These are phyloP conservation scores for Kickxella alabastrina DNA, from an alignment of 192 early-diverging fungal genomes.

Conservation along the genomic window DNA sequence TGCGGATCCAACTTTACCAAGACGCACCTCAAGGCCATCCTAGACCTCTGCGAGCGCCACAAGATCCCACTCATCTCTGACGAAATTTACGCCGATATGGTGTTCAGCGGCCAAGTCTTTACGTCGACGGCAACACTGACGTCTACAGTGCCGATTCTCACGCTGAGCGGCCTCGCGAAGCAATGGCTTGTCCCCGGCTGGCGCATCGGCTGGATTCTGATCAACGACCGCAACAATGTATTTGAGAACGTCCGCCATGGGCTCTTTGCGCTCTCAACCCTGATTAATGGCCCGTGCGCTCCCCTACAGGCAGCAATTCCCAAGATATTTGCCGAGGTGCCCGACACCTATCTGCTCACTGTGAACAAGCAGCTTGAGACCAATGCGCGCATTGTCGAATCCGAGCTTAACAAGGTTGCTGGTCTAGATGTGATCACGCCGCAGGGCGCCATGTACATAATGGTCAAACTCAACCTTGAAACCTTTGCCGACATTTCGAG, in stretches of 20 bases:
- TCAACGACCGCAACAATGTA: conserved; percentile 62
- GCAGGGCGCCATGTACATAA: conserved; percentile 92
- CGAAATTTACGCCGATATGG: conserved; percentile 90
- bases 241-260: conserved; percentile 63
- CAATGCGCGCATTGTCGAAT: conserved; percentile 64
- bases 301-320: conserved; percentile 73
- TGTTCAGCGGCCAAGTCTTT: conserved; percentile 63
- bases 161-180: conserved; percentile 84
- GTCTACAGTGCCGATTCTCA: conserved; percentile 75
- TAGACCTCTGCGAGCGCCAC: conserved; percentile 69
- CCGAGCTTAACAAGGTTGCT: conserved; percentile 60
- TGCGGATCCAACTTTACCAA: conserved; percentile 83
- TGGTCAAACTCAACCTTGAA: conserved; percentile 69
- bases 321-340: conserved; percentile 71
- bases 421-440: conserved; percentile 75
- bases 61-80: conserved; percentile 81
- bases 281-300: conserved; percentile 80
- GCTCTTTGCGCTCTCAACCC: conserved; percentile 65
- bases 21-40: conserved; percentile 66
- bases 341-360: conserved; percentile 61
- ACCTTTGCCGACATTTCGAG: conserved; percentile 68
- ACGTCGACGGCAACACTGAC: conserved; percentile 70
- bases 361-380: conserved; percentile 67
- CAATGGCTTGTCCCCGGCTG: conserved; percentile 90
- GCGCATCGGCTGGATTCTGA: conserved; percentile 84